A percentile compares a stretch with the other conserved stretches of the same genome.
phyloP scores from a whole-genome alignment of 208 protist species.

The Trypanosoma avium region DNA sequence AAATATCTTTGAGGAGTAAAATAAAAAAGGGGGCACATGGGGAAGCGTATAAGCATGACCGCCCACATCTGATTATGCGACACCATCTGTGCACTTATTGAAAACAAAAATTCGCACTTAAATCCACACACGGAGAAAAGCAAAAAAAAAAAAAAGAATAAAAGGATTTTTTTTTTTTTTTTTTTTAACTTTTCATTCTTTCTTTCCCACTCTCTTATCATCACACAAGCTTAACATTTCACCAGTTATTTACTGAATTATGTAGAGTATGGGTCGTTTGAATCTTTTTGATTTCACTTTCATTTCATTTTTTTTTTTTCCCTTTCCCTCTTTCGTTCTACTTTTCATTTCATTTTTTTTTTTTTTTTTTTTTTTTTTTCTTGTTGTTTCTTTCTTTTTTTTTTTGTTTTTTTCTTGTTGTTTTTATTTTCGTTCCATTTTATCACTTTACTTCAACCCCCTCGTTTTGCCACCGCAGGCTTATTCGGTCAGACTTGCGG shows the following conservation, averaged over 20 bases:
- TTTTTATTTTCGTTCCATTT: not conserved
- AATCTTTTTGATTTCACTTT: not conserved
- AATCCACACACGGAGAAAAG: not conserved
- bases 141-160: not conserved
- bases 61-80: too few species aligned
- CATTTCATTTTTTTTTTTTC: not conserved
- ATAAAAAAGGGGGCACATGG: too few species aligned
- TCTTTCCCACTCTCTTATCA: not conserved
- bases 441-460: not conserved
- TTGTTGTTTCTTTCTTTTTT: constrained; percentile 15
- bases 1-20: too few species aligned
- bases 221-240: not conserved
- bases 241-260: too few species aligned
- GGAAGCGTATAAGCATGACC: too few species aligned
- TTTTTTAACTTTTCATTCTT: constrained; percentile 5
- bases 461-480: not conserved
- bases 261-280: constrained; percentile 3
- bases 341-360: not conserved
- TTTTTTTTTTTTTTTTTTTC: constrained; percentile 18
- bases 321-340: not conserved
- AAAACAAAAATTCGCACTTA: not conserved
- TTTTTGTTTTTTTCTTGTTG: not conserved
- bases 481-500: not conserved
- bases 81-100: too few species aligned
- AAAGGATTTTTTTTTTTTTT: constrained; percentile 1